These are phyloP conservation scores for Coemansia sp. DNA, from an alignment of 192 early-diverging fungal species.

Conservation along the genomic window DNA sequence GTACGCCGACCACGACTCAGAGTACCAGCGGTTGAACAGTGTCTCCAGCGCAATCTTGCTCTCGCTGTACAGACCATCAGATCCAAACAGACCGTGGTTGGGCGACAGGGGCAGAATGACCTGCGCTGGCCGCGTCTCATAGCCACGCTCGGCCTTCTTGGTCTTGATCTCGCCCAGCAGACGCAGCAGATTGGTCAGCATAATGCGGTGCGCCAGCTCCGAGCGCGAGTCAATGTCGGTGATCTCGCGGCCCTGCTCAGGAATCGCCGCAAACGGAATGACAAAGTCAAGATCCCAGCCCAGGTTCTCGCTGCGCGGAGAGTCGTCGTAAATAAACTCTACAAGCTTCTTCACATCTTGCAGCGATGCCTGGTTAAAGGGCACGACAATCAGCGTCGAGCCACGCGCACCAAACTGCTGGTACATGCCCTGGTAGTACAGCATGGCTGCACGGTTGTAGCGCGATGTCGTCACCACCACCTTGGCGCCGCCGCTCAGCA, in stretches of 20 bases:
- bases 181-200: constrained; percentile 92
- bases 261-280: constrained; percentile 93
- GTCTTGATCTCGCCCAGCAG: constrained; percentile 86
- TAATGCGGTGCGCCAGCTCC: constrained; percentile 91
- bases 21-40: constrained; percentile 89
- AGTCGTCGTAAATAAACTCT: constrained; percentile 85
- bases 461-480: constrained; percentile 87
- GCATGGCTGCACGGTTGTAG: constrained; percentile 79
- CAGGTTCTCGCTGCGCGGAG: constrained; percentile 63
- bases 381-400: constrained; percentile 83
- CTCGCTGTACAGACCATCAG: constrained; percentile 91
- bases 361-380: constrained; percentile 92
- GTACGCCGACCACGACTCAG: constrained; percentile 88
- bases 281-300: constrained; percentile 93
- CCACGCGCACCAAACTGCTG: constrained; percentile 86
- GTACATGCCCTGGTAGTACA: constrained; percentile 92
- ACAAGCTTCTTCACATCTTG: constrained; percentile 82
- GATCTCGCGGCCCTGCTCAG: constrained; percentile 86
- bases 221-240: constrained; percentile 84
- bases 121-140: constrained; percentile 87
- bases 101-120: constrained; percentile 90
- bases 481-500: constrained; percentile 78
- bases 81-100: constrained; percentile 95
- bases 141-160: constrained; percentile 78
- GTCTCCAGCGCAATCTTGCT: constrained; percentile 94